Conservation (phyloP, 306 rosid genomes). For the Geum urbanum region DNA sequence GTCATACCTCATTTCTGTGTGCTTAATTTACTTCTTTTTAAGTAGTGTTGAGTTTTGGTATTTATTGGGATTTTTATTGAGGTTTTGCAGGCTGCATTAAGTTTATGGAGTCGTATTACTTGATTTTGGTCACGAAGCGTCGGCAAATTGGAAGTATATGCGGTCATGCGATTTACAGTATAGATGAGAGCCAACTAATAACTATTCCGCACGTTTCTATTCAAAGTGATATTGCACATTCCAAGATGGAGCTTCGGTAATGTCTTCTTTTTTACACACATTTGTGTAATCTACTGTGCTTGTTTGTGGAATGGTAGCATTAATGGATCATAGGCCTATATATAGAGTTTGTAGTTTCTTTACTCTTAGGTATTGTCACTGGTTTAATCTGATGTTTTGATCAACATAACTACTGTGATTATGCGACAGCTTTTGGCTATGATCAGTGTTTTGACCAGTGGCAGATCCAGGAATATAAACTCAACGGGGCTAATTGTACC, state of each 20-base stretch:
- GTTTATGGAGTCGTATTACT: constrained; percentile 84
- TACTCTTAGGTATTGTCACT: too few species aligned
- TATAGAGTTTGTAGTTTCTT: neutral
- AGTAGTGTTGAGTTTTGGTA: neutral
- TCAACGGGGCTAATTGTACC: too few species aligned
- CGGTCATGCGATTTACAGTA: constrained; percentile 83
- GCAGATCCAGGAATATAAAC: too few species aligned
- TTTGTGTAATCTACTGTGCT: neutral
- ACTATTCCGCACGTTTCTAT: constrained; percentile 77
- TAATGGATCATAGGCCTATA: neutral
- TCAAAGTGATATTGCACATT: constrained; percentile 80
- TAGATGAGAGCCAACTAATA: constrained; percentile 75
- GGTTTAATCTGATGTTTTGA: neutral
- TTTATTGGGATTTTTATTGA: neutral
- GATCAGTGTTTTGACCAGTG: neutral
- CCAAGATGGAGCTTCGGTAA: constrained; percentile 84
- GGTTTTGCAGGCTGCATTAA: constrained; percentile 67
- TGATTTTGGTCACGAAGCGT: constrained; percentile 86
- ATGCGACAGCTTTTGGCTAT: neutral
- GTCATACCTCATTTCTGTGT: neutral
- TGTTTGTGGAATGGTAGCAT: neutral
- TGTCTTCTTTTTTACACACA: neutral
- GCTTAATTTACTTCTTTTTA: neutral
- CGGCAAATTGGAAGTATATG: constrained; percentile 83
- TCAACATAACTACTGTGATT: neutral